Evolutionary conservation across 352 stramenopile species (phyloP), one percentile per base, ranked within the genome.

Genomic region (Phytophthora vignae): DNA sequence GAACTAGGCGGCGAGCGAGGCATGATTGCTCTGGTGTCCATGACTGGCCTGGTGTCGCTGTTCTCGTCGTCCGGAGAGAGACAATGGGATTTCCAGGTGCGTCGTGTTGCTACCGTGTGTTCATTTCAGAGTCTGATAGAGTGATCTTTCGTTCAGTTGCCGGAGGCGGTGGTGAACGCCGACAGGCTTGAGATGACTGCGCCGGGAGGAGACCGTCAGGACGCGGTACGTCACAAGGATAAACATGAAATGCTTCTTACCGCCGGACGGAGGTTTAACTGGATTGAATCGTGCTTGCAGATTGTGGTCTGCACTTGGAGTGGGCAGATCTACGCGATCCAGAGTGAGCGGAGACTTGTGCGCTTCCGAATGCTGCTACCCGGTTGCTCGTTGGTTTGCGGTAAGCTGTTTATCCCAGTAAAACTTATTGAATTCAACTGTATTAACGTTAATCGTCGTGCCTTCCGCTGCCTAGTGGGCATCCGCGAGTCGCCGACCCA

Each of bases 281-380:
- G 58, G 22, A 2, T 17, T 67, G 50, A 50, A 9, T 52, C 17
- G n/a, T 69, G 27, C 12, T 55, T 59, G 19, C 22, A 95, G 85
- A 74, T 95, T 55, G 71, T 93, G 9, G 80, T 74, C 3, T 93
- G 84, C 49, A 93, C 83, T 33, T 95, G 87, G 87, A 93, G 83
- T 69, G 87, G 88, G 2, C 65, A 81, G 58, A 61, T 93, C 25
- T 90, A 84, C 62, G 77, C 77, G 22, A 79, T 92, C 19, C 61
- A 81, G 27, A 77, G 85, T 55, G 69, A 83, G 19, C 52, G 73
- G 31, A 62, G 69, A 31, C 65, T 90, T 12, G 77, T 90, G 15
- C 78, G 74, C 21, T 95, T 95, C 44, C 84, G 85, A 25, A 91
- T 88, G 66, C 56, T 92, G 9, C 71, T 91, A 29, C 85, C 88